These are phyloP conservation scores for Zangia roseola DNA, from an alignment of 768 basidiomycete species.

Conservation along the genomic window DNA sequence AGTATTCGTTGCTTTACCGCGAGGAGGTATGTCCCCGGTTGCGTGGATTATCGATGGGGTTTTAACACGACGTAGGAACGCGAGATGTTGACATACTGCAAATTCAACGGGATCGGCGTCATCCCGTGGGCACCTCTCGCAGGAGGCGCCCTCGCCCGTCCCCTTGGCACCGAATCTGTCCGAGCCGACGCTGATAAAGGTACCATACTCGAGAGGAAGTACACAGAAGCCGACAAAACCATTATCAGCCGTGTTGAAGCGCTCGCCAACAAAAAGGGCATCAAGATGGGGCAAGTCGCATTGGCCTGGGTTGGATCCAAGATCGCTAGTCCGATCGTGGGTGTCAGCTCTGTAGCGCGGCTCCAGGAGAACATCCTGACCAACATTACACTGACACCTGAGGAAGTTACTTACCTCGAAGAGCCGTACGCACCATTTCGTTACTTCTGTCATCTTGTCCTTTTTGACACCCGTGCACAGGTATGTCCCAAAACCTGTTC, in stretches of 20 bases:
- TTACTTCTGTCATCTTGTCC: neutral
- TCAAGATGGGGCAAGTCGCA: slow-evolving; percentile 46
- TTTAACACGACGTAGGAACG: slow-evolving; percentile 34
- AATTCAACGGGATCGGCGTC: slow-evolving; percentile 48
- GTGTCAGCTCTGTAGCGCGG: slow-evolving; percentile 34
- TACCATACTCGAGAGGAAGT: slow-evolving; percentile 22
- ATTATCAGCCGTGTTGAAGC: slow-evolving; percentile 43
- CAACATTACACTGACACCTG: slow-evolving; percentile 22
- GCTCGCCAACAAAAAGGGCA: slow-evolving; percentile 38
- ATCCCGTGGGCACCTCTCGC: slow-evolving; percentile 52
- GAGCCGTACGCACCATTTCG: slow-evolving; percentile 22
- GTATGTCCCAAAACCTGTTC: slow-evolving; percentile 21
- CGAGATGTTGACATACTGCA: slow-evolving; percentile 45
- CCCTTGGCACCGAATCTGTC: slow-evolving; percentile 26
- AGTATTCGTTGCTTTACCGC: slow-evolving; percentile 53
- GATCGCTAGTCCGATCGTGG: slow-evolving; percentile 45
- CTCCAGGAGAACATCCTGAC: slow-evolving; percentile 31
- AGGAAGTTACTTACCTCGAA: slow-evolving; percentile 31
- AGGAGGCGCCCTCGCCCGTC: slow-evolving; percentile 39
- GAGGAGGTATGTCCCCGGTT: slow-evolving; percentile 40
- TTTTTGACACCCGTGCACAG: slow-evolving; percentile 6
- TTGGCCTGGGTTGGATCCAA: slow-evolving; percentile 42
- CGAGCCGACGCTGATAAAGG: slow-evolving; percentile 18
- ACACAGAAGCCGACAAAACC: slow-evolving; percentile 29
- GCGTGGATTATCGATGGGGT: neutral